Evolutionary conservation across 768 basidiomycete genomes (phyloP).

Genomic region (Pleurotus salmoneostramineus): DNA sequence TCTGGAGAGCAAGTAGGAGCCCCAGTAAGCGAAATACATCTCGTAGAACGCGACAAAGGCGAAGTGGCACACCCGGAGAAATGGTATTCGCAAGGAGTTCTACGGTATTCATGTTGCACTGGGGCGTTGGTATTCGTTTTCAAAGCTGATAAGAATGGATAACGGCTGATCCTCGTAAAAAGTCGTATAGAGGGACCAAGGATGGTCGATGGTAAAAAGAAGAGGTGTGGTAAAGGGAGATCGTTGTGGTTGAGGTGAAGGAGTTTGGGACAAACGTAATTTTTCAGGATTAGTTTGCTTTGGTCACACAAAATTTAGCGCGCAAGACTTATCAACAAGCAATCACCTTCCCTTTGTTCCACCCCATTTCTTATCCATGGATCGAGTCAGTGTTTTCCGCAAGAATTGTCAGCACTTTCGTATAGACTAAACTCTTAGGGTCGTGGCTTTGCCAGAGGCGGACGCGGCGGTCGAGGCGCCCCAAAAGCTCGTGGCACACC

Average conservation of each 20-base stretch:
- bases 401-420: conserved; percentile 17
- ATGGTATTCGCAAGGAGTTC: conserved; percentile 91
- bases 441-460: conserved; percentile 48
- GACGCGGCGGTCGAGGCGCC: conserved; percentile 41
- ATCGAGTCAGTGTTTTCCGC: conserved; percentile 46
- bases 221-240: conserved; percentile 1
- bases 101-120: conserved; percentile 66
- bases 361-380: conserved; percentile 36
- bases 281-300: neutral
- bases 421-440: conserved; percentile 44
- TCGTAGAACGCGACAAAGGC: conserved; percentile 23
- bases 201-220: neutral
- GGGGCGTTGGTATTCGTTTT: conserved; percentile 9
- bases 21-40: neutral
- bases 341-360: conserved; percentile 6
- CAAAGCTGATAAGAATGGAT: conserved; percentile 6
- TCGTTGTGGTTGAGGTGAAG: conserved; percentile 3
- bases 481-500: conserved; percentile 45
- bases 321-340: conserved; percentile 5
- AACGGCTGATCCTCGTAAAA: conserved; percentile 7
- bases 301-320: conserved; percentile 9
- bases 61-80: conserved; percentile 67
- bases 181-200: conserved; percentile 1
- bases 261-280: conserved; percentile 5
- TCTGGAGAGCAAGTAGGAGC: conserved; percentile 46